phyloP scores from a whole-genome alignment of 2,329 filamentous ascomycete species.

The Diaporthe amygdali region DNA sequence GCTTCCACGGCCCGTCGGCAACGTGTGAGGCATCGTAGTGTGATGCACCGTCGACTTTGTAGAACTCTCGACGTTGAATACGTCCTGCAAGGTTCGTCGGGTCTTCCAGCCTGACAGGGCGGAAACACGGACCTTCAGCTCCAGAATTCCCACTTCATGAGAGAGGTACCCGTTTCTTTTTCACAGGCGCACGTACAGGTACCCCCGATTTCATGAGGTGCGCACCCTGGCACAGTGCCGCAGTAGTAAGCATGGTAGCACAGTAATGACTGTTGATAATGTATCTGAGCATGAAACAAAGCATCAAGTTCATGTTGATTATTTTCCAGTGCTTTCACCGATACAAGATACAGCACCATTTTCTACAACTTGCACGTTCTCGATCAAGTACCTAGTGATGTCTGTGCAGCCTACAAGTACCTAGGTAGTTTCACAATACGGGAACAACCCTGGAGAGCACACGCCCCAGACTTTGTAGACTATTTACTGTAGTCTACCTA shows the following conservation, averaged over 20 bases:
- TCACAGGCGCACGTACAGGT: neutral
- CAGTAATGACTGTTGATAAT: too few species aligned
- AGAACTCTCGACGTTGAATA: neutral
- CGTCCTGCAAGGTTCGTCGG: neutral
- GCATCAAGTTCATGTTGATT: too few species aligned
- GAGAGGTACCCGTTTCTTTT: too few species aligned
- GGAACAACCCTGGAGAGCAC: neutral
- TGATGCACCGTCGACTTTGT: neutral
- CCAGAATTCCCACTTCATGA: neutral
- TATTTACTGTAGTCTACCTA: neutral
- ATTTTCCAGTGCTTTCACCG: neutral
- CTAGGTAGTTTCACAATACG: neutral
- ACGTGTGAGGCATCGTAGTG: neutral
- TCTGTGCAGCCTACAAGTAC: neutral
- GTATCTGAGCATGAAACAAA: too few species aligned
- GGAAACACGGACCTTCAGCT: constrained; percentile 5
- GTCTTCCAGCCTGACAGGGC: neutral
- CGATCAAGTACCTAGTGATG: neutral
- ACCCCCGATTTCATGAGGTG: too few species aligned
- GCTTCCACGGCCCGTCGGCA: neutral
- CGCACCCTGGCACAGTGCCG: too few species aligned
- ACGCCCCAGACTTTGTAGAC: neutral
- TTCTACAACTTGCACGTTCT: too few species aligned
- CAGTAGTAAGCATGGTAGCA: too few species aligned
- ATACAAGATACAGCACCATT: too few species aligned